Conservation (phyloP, 139 green algal genomes). For the Tetradesmus lagerheimii region DNA sequence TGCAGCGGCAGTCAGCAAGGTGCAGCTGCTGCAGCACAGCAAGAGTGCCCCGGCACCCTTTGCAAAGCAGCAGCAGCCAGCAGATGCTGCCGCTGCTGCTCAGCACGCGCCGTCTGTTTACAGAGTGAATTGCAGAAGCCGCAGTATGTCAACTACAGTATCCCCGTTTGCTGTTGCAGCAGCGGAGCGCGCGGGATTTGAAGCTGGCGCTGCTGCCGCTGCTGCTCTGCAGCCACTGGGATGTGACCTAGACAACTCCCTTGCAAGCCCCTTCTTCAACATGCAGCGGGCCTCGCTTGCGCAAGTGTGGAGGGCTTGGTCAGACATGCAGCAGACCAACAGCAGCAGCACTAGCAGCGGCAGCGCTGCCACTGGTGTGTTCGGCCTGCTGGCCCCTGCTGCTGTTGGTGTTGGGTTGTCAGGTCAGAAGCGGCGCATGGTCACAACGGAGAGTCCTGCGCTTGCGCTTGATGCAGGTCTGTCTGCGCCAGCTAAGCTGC, state of each 20-base stretch:
- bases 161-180: not conserved
- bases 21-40: not conserved
- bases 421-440: not conserved
- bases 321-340: not conserved
- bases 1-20: not conserved
- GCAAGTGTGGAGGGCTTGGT: not conserved
- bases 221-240: not conserved
- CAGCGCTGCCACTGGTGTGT: not conserved
- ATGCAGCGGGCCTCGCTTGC: not conserved
- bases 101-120: not conserved
- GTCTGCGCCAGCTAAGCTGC: conserved; percentile 5
- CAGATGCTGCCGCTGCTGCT: not conserved
- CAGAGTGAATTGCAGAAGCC: not conserved
- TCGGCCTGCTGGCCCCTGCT: not conserved
- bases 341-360: not conserved
- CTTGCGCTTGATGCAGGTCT: not conserved
- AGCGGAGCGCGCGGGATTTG: too few species aligned
- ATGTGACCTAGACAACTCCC: not conserved
- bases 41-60: not conserved
- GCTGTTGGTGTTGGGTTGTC: not conserved
- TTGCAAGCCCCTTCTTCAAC: not conserved
- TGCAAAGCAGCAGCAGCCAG: not conserved
- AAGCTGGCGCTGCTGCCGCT: not conserved
- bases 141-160: not conserved
- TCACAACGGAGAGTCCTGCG: not conserved